Evolutionary conservation across 2,329 filamentous ascomycete species (phyloP).

Genomic region (Ophiocordyceps camponoti-floridani): DNA sequence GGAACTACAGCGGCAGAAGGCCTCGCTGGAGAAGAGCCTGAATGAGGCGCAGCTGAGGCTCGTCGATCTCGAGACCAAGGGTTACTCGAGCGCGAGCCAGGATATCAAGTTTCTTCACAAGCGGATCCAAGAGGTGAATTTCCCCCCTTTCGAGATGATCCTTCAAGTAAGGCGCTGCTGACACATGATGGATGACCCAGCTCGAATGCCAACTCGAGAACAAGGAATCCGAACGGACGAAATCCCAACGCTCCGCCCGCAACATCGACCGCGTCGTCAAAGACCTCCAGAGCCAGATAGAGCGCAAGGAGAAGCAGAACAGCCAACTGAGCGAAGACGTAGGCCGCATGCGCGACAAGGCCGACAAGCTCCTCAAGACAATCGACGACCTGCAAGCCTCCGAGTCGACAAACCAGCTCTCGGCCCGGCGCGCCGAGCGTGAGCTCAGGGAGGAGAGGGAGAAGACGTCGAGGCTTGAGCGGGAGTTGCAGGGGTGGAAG

Average conservation of each 20-base stretch:
- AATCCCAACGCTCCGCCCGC: slow-evolving; percentile 72
- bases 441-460: slow-evolving; percentile 82
- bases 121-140: slow-evolving; percentile 78
- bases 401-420: slow-evolving; percentile 66
- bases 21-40: slow-evolving; percentile 68
- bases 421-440: slow-evolving; percentile 70
- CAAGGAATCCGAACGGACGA: slow-evolving; percentile 60
- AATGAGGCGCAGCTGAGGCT: slow-evolving; percentile 82
- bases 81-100: slow-evolving; percentile 83
- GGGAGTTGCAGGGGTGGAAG: slow-evolving; percentile 75
- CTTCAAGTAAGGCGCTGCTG: too few species aligned
- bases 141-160: slow-evolving; percentile 3
- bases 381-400: slow-evolving; percentile 89
- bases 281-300: slow-evolving; percentile 81
- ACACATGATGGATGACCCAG: too few species aligned
- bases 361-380: slow-evolving; percentile 71
- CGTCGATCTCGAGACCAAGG: slow-evolving; percentile 91
- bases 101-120: slow-evolving; percentile 92
- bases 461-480: slow-evolving; percentile 62
- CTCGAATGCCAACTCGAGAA: slow-evolving; percentile 76
- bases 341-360: slow-evolving; percentile 70
- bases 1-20: slow-evolving; percentile 78
- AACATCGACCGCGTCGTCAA: slow-evolving; percentile 90
- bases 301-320: slow-evolving; percentile 82
- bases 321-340: slow-evolving; percentile 68